A percentile compares a stretch with the other conserved stretches of the same genome.
phyloP scores from a whole-genome alignment of 2,329 filamentous ascomycete genomes.

The Madurella mycetomatis region DNA sequence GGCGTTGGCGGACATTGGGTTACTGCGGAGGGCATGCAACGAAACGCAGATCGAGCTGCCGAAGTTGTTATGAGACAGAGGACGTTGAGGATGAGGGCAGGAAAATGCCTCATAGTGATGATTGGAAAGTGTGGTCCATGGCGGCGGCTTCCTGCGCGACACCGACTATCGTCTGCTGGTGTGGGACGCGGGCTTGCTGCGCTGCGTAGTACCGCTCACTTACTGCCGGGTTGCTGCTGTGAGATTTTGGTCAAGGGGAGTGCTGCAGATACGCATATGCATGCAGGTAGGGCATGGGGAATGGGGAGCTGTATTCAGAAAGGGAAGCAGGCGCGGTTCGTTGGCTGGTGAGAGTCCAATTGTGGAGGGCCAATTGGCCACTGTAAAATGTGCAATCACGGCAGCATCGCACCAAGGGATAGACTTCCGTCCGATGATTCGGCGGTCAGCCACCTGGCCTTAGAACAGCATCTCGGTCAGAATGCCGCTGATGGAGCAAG shows the following conservation, averaged over 20 bases:
- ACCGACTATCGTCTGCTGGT: conserved; percentile 11
- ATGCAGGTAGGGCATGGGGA: conserved; percentile 4
- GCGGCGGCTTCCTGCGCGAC: conserved; percentile 15
- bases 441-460: too few relatives aligned
- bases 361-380: background rate
- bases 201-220: too few relatives aligned
- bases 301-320: background rate
- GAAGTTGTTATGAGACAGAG: background rate
- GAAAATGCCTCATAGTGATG: conserved; percentile 22
- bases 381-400: too few relatives aligned
- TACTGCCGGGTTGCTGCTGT: background rate
- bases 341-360: background rate
- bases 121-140: conserved; percentile 1
- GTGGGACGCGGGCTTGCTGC: background rate
- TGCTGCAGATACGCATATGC: conserved; percentile 7
- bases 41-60: conserved; percentile 4
- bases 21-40: conserved; percentile 4
- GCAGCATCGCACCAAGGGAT: background rate
- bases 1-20: background rate
- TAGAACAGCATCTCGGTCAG: too few relatives aligned
- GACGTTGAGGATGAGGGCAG: background rate
- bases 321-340: background rate
- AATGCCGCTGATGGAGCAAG: too few relatives aligned
- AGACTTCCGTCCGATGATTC: too few relatives aligned
- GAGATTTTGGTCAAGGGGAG: background rate